These are phyloP conservation scores for Chytriomyces sp. DNA, from an alignment of 192 early-diverging fungal species.

Conservation along the genomic window DNA sequence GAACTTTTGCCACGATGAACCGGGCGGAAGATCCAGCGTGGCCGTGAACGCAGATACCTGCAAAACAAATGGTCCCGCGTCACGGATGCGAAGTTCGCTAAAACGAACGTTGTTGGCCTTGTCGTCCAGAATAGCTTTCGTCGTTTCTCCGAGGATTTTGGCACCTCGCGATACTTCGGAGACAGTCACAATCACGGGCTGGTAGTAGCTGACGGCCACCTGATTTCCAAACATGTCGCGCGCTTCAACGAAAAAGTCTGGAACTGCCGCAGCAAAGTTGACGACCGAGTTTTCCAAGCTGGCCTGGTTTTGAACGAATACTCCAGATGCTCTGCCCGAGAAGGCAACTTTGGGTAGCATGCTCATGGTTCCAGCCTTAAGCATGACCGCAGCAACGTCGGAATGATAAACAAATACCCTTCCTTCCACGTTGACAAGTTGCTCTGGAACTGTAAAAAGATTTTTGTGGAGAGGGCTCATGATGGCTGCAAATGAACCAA, in stretches of 20 bases:
- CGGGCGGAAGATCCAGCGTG: conserved; percentile 1
- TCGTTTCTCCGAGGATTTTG: conserved; percentile 7
- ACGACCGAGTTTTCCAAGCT: conserved; percentile 1
- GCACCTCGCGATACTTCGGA: not conserved
- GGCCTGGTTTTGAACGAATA: not conserved
- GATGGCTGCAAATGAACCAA: conserved; percentile 5
- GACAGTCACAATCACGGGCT: conserved; percentile 9
- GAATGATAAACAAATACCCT: not conserved
- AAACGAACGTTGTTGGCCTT: not conserved
- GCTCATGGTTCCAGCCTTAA: not conserved
- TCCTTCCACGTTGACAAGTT: not conserved
- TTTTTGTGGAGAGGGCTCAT: not conserved
- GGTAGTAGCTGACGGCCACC: not conserved
- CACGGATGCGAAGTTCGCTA: not conserved
- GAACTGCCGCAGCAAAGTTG: conserved; percentile 16
- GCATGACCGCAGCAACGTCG: not conserved
- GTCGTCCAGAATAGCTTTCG: conserved; percentile 10
- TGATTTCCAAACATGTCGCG: not conserved
- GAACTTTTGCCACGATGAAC: not conserved
- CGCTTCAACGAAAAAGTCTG: conserved; percentile 1
- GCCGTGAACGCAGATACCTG: not conserved
- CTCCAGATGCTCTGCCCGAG: not conserved
- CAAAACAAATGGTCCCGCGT: not conserved
- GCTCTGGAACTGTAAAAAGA: not conserved
- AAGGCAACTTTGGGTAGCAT: not conserved